A percentile compares a stretch with the other conserved stretches of the same genome.
Evolutionary conservation across 2,329 filamentous ascomycete species (phyloP).

Genomic region (Fusarium mundagurra): DNA sequence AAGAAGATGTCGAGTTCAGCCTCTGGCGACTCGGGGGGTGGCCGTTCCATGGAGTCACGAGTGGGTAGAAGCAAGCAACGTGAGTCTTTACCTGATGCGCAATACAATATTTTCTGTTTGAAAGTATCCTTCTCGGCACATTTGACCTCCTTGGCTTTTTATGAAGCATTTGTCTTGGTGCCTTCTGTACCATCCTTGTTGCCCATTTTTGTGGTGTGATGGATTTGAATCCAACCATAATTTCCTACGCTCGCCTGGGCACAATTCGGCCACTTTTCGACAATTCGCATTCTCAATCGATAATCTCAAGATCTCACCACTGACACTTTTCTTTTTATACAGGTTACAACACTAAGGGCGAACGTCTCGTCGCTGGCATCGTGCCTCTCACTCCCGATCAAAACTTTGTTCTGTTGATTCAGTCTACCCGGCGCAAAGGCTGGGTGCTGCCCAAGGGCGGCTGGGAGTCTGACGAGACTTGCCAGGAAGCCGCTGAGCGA

Average conservation of each 20-base stretch:
- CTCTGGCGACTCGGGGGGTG: slow-evolving; percentile 48
- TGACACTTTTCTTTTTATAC: slow-evolving; percentile 41
- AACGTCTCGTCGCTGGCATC: slow-evolving; percentile 93
- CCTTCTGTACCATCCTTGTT: neutral
- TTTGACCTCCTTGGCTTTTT: neutral
- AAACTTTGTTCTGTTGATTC: slow-evolving; percentile 89
- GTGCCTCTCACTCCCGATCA: slow-evolving; percentile 90
- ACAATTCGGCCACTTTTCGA: neutral
- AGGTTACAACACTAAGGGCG: slow-evolving; percentile 94
- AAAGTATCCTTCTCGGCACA: neutral
- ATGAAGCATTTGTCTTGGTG: neutral
- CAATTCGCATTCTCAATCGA: neutral
- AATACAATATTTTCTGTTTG: neutral
- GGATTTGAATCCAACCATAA: neutral
- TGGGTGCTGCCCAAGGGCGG: slow-evolving; percentile 99
- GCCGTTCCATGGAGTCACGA: slow-evolving; percentile 75
- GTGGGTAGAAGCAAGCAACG: slow-evolving; percentile 82
- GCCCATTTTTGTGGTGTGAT: slow-evolving; percentile 7
- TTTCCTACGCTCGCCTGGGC: slow-evolving; percentile 6
- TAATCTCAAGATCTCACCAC: slow-evolving; percentile 9
- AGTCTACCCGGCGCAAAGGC: slow-evolving; percentile 87
- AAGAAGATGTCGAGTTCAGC: slow-evolving; percentile 51
- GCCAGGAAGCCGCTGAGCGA: slow-evolving; percentile 82
- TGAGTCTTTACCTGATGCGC: slow-evolving; percentile 60
- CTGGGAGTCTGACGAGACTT: slow-evolving; percentile 95